Evolutionary conservation across 2,329 filamentous ascomycete genomes (phyloP).

Genomic region (Penicillium sp.): DNA sequence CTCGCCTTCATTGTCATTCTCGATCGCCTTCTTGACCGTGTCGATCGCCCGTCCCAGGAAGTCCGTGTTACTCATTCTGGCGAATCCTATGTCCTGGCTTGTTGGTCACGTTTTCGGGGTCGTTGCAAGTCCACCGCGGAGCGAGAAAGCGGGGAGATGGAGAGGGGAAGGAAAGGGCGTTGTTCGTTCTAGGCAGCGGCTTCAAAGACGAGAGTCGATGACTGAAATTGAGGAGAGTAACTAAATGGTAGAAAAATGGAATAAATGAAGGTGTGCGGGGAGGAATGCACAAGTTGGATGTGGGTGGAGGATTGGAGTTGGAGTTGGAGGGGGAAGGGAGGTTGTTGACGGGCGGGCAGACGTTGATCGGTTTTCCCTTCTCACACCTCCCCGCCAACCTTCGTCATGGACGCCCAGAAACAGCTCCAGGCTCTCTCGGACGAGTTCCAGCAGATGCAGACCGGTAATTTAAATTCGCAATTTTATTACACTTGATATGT

Average conservation of each 20-base stretch:
- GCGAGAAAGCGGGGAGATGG: slow-evolving; percentile 22
- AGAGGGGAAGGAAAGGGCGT: slow-evolving; percentile 15
- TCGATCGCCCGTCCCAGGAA: slow-evolving; percentile 96
- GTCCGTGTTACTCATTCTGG: slow-evolving; percentile 88
- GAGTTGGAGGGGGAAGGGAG: slow-evolving; percentile 22
- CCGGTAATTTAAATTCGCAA: slow-evolving; percentile 55
- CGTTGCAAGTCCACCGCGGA: slow-evolving; percentile 23
- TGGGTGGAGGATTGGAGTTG: slow-evolving; percentile 11
- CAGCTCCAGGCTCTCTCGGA: slow-evolving; percentile 81
- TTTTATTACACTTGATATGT: background rate
- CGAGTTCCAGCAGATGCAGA: slow-evolving; percentile 83
- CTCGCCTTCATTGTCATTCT: slow-evolving; percentile 89
- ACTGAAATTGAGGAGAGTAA: background rate
- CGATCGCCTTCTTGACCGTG: slow-evolving; percentile 95
- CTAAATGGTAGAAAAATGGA: slow-evolving; percentile 1
- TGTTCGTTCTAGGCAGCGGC: slow-evolving; percentile 13
- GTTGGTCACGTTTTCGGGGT: slow-evolving; percentile 9
- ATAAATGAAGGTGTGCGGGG: slow-evolving; percentile 1
- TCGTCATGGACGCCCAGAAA: slow-evolving; percentile 63
- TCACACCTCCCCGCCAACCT: slow-evolving; percentile 26
- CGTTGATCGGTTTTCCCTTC: slow-evolving; percentile 28
- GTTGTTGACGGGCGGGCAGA: slow-evolving; percentile 28
- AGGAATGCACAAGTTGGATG: slow-evolving; percentile 5
- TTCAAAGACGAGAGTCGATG: slow-evolving; percentile 2
- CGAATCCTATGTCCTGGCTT: slow-evolving; percentile 10